A percentile compares a stretch with the other conserved stretches of the same genome.
phyloP scores from a whole-genome alignment of 2,329 filamentous ascomycete genomes.

The Aspergillus tanneri region DNA sequence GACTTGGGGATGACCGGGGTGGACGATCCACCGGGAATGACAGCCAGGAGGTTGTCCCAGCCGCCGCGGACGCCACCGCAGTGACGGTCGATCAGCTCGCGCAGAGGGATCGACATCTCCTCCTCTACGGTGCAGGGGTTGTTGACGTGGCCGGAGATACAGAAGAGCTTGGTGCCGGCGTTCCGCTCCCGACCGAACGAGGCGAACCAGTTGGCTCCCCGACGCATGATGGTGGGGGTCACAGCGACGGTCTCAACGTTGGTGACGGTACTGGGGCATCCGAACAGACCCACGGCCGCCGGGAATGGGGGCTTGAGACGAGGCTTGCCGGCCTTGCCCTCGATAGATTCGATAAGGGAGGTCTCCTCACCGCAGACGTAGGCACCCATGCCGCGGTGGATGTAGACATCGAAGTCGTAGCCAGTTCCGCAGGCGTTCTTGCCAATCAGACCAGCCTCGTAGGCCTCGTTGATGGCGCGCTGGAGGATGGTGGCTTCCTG shows the following conservation, averaged over 20 bases:
- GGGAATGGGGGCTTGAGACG: constrained; percentile 98
- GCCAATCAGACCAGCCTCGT: constrained; percentile 88
- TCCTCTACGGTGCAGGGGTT: constrained; percentile 97
- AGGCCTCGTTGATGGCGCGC: constrained; percentile 95
- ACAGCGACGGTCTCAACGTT: constrained; percentile 98
- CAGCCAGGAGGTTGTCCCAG: constrained; percentile 94
- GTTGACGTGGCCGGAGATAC: constrained; percentile 98
- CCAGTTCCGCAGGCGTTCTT: constrained; percentile 97
- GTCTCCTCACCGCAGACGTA: constrained; percentile 99
- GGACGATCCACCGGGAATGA: constrained; percentile 95
- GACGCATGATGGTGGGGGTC: constrained; percentile 89
- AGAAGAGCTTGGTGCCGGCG: constrained; percentile 95
- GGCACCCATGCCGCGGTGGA: constrained; percentile 94
- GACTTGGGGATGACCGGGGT: constrained; percentile 90
- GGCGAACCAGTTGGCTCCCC: constrained; percentile 90
- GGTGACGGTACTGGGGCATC: constrained; percentile 95
- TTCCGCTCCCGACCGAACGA: constrained; percentile 94
- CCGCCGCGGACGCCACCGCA: constrained; percentile 94
- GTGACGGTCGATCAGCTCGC: constrained; percentile 96
- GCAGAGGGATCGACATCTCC: constrained; percentile 97
- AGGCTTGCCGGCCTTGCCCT: constrained; percentile 98
- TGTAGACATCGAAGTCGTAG: constrained; percentile 95
- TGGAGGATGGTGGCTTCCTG: constrained; percentile 92
- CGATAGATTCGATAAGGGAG: constrained; percentile 93
- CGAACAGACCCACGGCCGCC: constrained; percentile 93